A percentile compares a stretch with the other conserved stretches of the same genome.
phyloP scores from a whole-genome alignment of 2,329 filamentous ascomycete species.

The Cordyceps farinosa region DNA sequence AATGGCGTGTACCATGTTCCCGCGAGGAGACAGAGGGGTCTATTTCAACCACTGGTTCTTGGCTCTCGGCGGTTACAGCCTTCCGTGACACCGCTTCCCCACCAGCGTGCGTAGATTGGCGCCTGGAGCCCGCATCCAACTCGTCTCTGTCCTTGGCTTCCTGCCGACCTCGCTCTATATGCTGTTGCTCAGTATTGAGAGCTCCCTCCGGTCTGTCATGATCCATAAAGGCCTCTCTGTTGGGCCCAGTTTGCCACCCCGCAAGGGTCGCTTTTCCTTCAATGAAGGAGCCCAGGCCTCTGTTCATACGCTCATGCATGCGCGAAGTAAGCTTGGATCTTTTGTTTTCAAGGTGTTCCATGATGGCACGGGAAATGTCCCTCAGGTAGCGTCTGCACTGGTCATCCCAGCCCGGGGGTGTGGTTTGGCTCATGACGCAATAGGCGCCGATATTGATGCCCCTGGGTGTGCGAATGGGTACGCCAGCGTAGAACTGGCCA shows the following conservation, averaged over 20 bases:
- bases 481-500: conserved; percentile 32
- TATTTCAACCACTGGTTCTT: not conserved
- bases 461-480: conserved; percentile 31
- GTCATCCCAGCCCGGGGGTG: conserved; percentile 22
- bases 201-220: conserved; percentile 6
- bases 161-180: not conserved
- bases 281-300: conserved; percentile 31
- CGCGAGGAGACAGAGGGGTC: not conserved
- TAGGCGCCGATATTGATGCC: conserved; percentile 36
- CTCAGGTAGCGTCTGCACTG: conserved; percentile 24
- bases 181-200: conserved; percentile 9
- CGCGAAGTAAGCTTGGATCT: conserved; percentile 24
- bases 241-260: not conserved
- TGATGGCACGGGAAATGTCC: conserved; percentile 26
- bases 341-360: conserved; percentile 30
- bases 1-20: not conserved
- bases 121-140: not conserved
- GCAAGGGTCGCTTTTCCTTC: conserved; percentile 24
- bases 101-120: no score
- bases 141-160: not conserved
- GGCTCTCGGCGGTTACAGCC: no score
- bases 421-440: conserved; percentile 23
- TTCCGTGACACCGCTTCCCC: no score
- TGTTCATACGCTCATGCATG: conserved; percentile 31
- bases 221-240: not conserved